These are phyloP conservation scores for Sicyos edulis DNA, from an alignment of 306 rosid genomes.

Conservation along the genomic window DNA sequence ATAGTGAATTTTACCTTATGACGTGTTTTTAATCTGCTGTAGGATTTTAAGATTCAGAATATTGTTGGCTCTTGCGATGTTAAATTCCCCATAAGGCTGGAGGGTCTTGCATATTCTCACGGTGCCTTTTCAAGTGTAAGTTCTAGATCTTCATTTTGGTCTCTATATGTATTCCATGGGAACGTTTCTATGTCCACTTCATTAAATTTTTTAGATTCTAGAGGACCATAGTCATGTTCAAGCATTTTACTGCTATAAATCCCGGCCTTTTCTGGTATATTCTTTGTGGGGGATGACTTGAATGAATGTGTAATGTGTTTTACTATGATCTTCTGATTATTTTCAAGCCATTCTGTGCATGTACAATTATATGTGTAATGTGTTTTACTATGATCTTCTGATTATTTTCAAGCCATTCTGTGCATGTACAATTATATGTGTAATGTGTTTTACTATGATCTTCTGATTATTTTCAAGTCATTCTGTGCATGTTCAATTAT, in stretches of 20 bases:
- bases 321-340: too few species aligned
- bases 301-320: neutral
- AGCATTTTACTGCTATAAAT: slow-evolving; percentile 6
- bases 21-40: slow-evolving; percentile 5
- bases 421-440: neutral
- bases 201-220: neutral
- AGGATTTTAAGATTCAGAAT: slow-evolving; percentile 90
- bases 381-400: too few species aligned
- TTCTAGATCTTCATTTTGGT: slow-evolving; percentile 11
- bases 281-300: neutral
- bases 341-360: too few species aligned
- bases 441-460: neutral
- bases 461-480: neutral
- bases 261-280: neutral
- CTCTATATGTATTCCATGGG: neutral
- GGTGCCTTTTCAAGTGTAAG: slow-evolving; percentile 90
- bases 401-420: neutral
- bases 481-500: too few species aligned
- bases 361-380: too few species aligned
- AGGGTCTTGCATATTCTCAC: slow-evolving; percentile 86
- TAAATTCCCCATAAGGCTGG: slow-evolving; percentile 85
- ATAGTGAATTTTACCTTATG: neutral
- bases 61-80: slow-evolving; percentile 92
- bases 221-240: neutral
- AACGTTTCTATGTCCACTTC: neutral